Base-by-base conservation (phyloP, 106 monocot genomes). In the Dioscorea zingiberensis region DNA sequence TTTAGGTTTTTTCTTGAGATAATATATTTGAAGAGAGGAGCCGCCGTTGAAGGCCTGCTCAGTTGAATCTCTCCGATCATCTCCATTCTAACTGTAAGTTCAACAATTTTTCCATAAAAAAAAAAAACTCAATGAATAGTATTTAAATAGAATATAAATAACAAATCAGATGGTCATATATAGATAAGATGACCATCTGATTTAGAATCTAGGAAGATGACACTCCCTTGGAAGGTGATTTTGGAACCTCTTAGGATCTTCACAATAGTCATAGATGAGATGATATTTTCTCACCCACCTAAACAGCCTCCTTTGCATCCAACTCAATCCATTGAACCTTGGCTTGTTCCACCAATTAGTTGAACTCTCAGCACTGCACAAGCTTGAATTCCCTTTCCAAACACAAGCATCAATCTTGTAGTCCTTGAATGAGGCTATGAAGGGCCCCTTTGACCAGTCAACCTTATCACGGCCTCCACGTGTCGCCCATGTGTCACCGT, bases 221-320 rank as follows among this genome's bases (percentile, higher is more conserved):
- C 83, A 84, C 30, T 88, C 80, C 54, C 57, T 83, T 46, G 83
- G 77, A 3, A 74, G 68, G 23, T 76, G 69, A 30, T 47, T 72
- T 21, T 77, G 79, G 55, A 89, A 89, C 58, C 89, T 82, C 27
- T 49, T 12, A 9, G 73, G 54, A 56, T 89, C 85, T 3, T 76
- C 44, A 46, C 81, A 85, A 59, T 85, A 89, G 24, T 89, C 89
- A 67, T 89, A 89, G 21, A 82, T 63, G 51, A 89, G 73, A 57
- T 89, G 69, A 44, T 89, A 71, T 64, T 69, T 79, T 67, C 85
- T 85, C 8, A 77, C 89, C 89, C 89, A 88, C 67, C 62, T 84
- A 48, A 84, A 81, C 46, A 88, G 57, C 66, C 75, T 81, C 60
- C 81, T 84, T 67, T 84, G 88, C 6, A 28, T 28, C 71, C 67